Base-by-base conservation (phyloP, 2,329 filamentous ascomycete species). In the Cytospora paraplurivora region DNA sequence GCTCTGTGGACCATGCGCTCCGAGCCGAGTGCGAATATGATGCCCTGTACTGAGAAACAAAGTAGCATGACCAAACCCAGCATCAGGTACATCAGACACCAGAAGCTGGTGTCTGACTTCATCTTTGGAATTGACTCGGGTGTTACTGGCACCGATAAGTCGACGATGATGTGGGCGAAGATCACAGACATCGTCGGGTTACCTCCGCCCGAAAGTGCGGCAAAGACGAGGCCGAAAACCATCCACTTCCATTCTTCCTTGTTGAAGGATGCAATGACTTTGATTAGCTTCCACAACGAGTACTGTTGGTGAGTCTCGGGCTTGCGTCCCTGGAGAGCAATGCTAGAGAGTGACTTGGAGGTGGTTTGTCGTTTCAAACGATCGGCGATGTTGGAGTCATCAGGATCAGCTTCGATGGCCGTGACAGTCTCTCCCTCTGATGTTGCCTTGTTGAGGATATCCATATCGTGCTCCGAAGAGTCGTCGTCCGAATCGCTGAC, bases 51-150 rank as follows among this genome's bases (percentile, higher is more conserved):
- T 21, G 83, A 75, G 70, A 90, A 92, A 7, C 88, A 81, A 60
- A 93, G 74, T 64, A 96, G 85, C 72, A 90, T 85, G 11, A 90
- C 86, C 60, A 92, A 76, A 3, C 87, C 93, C 61, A 97, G 81
- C 84, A 96, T 93, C 67, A 93, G 82, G 75, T 89, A 97, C 92
- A 97, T 96, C 70, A 88, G 78, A 62, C 87, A 88, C 92, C 92
- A 97, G 74, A 97, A 97, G 72, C 92, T 86, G 21, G 90, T 88
- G 64, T 94, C 85, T 19, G 82, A 79, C 68, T 88, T 85, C 59
- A 96, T 81, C 60, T 86, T 76, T 35, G 73, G 76, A 50, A 80
- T 85, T 74, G 81, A 81, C 41, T 69, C 75, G 17, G 77, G 75
- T 33, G 81, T 85, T 21, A 88, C 68, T 12, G 77, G 75, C 1